Evolutionary conservation across 2,329 filamentous ascomycete genomes (phyloP).

Genomic region (Neurospora sp.): DNA sequence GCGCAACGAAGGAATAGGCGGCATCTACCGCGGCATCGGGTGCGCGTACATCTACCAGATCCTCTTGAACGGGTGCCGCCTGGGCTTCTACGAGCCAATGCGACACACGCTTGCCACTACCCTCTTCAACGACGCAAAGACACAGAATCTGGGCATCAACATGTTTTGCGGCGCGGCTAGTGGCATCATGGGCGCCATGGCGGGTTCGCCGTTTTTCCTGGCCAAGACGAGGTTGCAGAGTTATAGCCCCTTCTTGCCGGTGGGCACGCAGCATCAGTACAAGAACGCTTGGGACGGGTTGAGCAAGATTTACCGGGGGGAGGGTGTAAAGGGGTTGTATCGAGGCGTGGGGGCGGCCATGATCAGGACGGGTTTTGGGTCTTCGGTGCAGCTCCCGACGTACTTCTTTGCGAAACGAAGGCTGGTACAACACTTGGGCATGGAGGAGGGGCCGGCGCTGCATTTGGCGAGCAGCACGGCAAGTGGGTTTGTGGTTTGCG

Average conservation of each 20-base stretch:
- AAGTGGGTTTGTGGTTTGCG: constrained; percentile 93
- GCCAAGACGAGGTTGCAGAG: constrained; percentile 95
- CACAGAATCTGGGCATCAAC: constrained; percentile 83
- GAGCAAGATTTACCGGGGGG: constrained; percentile 63
- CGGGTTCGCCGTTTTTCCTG: constrained; percentile 92
- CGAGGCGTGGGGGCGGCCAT: constrained; percentile 86
- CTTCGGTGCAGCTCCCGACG: constrained; percentile 89
- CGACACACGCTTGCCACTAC: constrained; percentile 60
- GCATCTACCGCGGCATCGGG: constrained; percentile 80
- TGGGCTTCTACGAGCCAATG: constrained; percentile 96
- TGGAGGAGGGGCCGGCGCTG: constrained; percentile 83
- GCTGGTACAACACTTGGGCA: constrained; percentile 70
- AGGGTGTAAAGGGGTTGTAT: constrained; percentile 77
- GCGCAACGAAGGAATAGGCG: constrained; percentile 76
- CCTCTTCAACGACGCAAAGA: constrained; percentile 60
- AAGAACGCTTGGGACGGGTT: constrained; percentile 77
- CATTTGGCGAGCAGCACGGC: constrained; percentile 82
- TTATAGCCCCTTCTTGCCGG: constrained; percentile 82
- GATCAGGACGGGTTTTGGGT: constrained; percentile 92
- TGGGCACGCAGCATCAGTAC: constrained; percentile 95
- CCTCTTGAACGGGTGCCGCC: constrained; percentile 77
- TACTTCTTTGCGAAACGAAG: constrained; percentile 96
- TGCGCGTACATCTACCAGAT: constrained; percentile 96
- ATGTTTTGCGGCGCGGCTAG: constrained; percentile 75
- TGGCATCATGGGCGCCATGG: constrained; percentile 90